Evolutionary conservation across 202 grass and related monocot genomes (phyloP), one percentile per base, ranked within the genome.

Genomic region (Panicum virgatum): DNA sequence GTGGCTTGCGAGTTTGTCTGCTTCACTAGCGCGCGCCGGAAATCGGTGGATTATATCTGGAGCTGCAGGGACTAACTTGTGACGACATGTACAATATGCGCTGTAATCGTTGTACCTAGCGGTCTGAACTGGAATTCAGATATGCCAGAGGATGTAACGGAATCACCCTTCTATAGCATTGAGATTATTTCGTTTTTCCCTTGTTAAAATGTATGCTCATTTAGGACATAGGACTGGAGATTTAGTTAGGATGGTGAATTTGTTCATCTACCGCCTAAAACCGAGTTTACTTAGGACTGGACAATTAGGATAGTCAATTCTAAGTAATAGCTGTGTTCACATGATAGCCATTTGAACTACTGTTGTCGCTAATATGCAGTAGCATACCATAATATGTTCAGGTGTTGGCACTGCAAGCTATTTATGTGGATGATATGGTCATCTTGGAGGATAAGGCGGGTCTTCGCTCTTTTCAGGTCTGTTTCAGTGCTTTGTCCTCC

Each of bases 321-420:
- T 34, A 20, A 38, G 51, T 38, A 16, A 43, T 15, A 3, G 14
- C 12, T 62, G 38, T 32, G 9, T 30, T 61, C 39, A 62, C 23
- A 61, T 45, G 16, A 45, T 29, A 19, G 73, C 7, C 20, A 12
- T 44, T 25, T 11, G 18, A 62, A n/a, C 16, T 62, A 27, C 18
- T 77, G 26, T 77, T 77, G 40, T 19, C 3, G n/a, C 54, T 76
- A 61, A 76, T 74, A 74, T 0, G 5, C 34, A 4, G 1, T 60
- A 61, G 36, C 16, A 43, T 58, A 29, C 71, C 19, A 42, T 78
- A 6, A 78, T 66, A 53, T 87, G 11, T 51, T 46, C 66, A 92
- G 90, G 37, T 89, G 58, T 47, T 92, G 62, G 90, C 90, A 78
- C 71, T 92, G 81, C 72, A 89, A 69, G 87, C 87, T 76, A 93